Percentiles rank a stretch among this genome's conserved stretches.
These are phyloP conservation scores for Boletus rufocinnamomeus DNA, from an alignment of 768 basidiomycete species.

Conservation along the genomic window DNA sequence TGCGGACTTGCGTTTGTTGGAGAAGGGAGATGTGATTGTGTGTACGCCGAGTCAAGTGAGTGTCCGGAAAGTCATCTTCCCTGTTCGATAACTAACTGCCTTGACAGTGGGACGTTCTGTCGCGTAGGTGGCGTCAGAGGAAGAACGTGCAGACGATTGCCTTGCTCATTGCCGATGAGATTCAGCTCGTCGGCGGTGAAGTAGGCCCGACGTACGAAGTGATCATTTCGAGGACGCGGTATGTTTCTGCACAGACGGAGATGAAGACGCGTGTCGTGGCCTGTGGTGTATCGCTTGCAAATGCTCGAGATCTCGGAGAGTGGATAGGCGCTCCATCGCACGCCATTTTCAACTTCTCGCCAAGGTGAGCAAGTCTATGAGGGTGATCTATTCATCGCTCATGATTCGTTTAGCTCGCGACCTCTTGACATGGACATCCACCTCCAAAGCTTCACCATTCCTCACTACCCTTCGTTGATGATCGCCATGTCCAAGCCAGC, in stretches of 20 bases:
- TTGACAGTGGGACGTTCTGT: conserved; percentile 89
- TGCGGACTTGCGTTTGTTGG: conserved; percentile 84
- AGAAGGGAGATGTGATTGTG: conserved; percentile 90
- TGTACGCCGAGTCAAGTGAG: conserved; percentile 89
- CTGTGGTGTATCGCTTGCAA: conserved; percentile 92
- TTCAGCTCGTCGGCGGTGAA: conserved; percentile 93
- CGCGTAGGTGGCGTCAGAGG: conserved; percentile 92
- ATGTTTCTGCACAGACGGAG: conserved; percentile 92
- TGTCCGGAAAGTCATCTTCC: conserved; percentile 5
- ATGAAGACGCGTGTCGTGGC: conserved; percentile 93
- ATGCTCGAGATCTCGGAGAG: conserved; percentile 93
- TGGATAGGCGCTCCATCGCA: conserved; percentile 97
- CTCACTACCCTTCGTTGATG: conserved; percentile 99
- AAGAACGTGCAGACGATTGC: conserved; percentile 96
- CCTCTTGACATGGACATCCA: conserved; percentile 97
- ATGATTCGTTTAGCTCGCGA: conserved; percentile 64
- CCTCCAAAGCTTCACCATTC: conserved; percentile 90
- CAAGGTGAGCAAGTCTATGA: conserved; percentile 52
- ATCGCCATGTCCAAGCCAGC: conserved; percentile 99
- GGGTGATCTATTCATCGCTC: conserved; percentile 7
- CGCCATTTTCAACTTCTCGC: conserved; percentile 97
- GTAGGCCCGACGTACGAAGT: conserved; percentile 97
- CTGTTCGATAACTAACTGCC: neutral
- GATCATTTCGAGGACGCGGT: conserved; percentile 93
- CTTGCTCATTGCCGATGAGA: conserved; percentile 90